phyloP scores from a whole-genome alignment of 192 early-diverging fungal species.

The Pilaira anomala region DNA sequence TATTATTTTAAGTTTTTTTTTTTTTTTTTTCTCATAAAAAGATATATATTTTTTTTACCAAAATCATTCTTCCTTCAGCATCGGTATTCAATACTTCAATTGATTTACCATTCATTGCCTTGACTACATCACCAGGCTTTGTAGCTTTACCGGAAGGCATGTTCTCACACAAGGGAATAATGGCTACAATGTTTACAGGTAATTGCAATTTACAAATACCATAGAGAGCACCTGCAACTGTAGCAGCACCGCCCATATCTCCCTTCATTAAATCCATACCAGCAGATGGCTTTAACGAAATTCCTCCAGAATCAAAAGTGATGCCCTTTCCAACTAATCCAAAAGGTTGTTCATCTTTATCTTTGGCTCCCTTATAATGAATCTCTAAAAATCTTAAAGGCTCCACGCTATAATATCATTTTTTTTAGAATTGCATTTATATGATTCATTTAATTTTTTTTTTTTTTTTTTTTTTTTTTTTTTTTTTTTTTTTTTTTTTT shows the following conservation, averaged over 20 bases:
- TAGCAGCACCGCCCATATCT: constrained; percentile 93
- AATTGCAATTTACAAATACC: constrained; percentile 72
- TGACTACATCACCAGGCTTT: constrained; percentile 92
- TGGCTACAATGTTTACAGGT: constrained; percentile 81
- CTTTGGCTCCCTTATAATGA: constrained; percentile 68
- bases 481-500: no score
- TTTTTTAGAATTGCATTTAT: no score
- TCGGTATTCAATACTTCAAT: constrained; percentile 93
- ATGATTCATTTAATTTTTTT: no score
- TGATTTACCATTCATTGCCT: constrained; percentile 81
- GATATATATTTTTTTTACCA: no score
- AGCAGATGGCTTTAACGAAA: constrained; percentile 83
- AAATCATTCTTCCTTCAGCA: constrained; percentile 82
- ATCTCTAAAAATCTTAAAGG: constrained; percentile 85
- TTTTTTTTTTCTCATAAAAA: no score
- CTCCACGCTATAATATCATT: no score
- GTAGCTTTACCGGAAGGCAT: constrained; percentile 79
- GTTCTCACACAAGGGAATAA: constrained; percentile 94
- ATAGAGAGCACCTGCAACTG: constrained; percentile 69
- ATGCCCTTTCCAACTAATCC: constrained; percentile 89
- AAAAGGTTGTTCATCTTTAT: constrained; percentile 50
- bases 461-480: no score
- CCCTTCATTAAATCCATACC: constrained; percentile 94
- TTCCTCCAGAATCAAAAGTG: constrained; percentile 84
- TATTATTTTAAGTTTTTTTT: no score